Percentiles rank a stretch among this genome's conserved stretches.
These are phyloP conservation scores for Halteria grandinella DNA, from an alignment of 73 alveolate genomes.

Conservation along the genomic window DNA sequence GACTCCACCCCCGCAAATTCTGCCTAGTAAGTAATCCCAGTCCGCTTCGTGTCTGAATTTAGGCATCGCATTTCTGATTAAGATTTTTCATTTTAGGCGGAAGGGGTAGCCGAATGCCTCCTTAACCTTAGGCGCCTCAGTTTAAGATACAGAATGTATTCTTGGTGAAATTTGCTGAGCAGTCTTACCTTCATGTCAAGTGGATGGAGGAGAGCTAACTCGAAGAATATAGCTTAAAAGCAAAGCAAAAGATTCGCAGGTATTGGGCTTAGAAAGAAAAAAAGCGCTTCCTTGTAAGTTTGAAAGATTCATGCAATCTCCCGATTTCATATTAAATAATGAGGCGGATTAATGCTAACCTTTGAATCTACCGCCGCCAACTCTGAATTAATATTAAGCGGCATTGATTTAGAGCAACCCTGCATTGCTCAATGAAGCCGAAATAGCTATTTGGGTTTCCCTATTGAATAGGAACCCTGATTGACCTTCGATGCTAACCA, in stretches of 20 bases:
- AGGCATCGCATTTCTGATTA: too few species aligned
- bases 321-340: too few species aligned
- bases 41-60: too few species aligned
- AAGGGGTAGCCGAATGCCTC: not conserved
- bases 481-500: too few species aligned
- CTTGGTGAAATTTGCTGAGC: constrained; percentile 53
- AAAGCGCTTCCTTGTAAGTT: constrained; percentile 14
- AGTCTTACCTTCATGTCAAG: constrained; percentile 71
- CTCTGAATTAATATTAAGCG: too few species aligned
- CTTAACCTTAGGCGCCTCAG: not conserved
- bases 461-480: too few species aligned
- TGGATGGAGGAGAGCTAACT: constrained; percentile 75
- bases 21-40: not conserved
- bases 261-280: constrained; percentile 45
- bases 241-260: constrained; percentile 55
- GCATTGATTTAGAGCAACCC: too few species aligned
- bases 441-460: too few species aligned
- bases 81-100: not conserved
- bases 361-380: too few species aligned
- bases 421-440: too few species aligned
- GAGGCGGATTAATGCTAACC: too few species aligned
- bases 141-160: constrained; percentile 12
- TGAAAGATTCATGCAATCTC: too few species aligned
- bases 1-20: not conserved
- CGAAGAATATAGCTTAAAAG: constrained; percentile 42